Evolutionary conservation across 306 rosid species (phyloP), one percentile per base, ranked within the genome.

Genomic region (Vicia villosa): DNA sequence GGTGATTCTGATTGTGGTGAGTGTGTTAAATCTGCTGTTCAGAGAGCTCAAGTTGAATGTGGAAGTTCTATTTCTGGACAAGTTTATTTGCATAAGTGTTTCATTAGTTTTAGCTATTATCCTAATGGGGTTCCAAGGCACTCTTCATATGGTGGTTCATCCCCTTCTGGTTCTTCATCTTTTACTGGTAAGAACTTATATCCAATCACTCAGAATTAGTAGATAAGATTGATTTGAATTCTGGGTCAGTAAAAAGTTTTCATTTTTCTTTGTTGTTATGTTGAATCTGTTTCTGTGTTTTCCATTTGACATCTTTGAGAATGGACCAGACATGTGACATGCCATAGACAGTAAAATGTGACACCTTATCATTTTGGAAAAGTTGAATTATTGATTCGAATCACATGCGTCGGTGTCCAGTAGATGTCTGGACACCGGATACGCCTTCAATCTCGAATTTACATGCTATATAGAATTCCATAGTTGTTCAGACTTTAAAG

Each of bases 1-100:
- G 96, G 99, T 17, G 97, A 89, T 80, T 80, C 96, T 4, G 99
- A 95, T 78, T 95, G 99, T 61, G 96, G 95, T 0, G 97, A 84
- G 43, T 95, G 99, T 78, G 85, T 89, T 79, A 95, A 91, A 52
- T 82, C 34, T 74, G 92, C 92, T 40, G 97, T 89, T 32, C 95
- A 95, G 68, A 95, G 70, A 80, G 91, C 95, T 80, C 87, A 89
- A 50, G 92, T 85, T 79, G 99, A 95, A 71, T 95, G 99, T 81
- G 99, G 99, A 8, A 82, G 82, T 15, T 85, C 99, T 24, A 81
- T 83, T 68, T 91, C 99, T 6, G 97, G 96, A 21, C 99, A 95
- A 83, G 75, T 95, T 19, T 95, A 83, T 84, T 84, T 95, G 72
- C 96, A 95, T 6, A 88, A 86, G 69, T 95, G 99, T 65, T 91